Percentiles rank a stretch among this genome's conserved stretches.
Conservation (phyloP, 1,284 basidiomycete species). For the Malassezia caprae region DNA sequence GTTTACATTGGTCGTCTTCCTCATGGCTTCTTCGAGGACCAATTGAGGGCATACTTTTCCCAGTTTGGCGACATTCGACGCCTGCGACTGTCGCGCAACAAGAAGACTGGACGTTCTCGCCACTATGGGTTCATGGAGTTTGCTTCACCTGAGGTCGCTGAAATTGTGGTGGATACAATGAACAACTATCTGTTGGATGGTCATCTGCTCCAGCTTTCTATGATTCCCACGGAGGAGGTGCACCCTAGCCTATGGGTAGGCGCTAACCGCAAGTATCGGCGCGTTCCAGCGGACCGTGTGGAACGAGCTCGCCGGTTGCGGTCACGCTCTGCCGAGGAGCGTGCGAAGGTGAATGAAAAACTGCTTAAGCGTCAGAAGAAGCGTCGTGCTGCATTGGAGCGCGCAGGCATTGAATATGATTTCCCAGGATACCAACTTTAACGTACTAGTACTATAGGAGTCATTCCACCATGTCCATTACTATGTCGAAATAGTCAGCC, state of each 20-base stretch:
- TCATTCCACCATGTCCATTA: background rate
- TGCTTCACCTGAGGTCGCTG: constrained; percentile 71
- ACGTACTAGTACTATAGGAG: background rate
- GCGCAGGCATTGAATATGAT: constrained; percentile 78
- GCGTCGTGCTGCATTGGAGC: constrained; percentile 67
- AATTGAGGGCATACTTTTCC: constrained; percentile 81
- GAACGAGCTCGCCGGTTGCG: constrained; percentile 63
- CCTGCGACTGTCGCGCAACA: constrained; percentile 80
- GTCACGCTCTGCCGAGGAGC: constrained; percentile 63
- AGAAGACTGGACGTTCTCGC: constrained; percentile 89
- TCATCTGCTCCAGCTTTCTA: constrained; percentile 72
- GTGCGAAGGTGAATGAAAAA: constrained; percentile 60
- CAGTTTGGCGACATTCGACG: constrained; percentile 90
- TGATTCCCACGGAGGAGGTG: constrained; percentile 68
- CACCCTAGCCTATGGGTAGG: constrained; percentile 93
- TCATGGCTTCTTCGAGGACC: constrained; percentile 91
- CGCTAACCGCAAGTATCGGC: constrained; percentile 81
- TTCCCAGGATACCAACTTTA: constrained; percentile 55
- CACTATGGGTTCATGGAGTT: constrained; percentile 98
- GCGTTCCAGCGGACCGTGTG: constrained; percentile 64
- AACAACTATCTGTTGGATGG: constrained; percentile 94
- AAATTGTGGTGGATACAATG: constrained; percentile 97
- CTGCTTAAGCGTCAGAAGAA: constrained; percentile 67
- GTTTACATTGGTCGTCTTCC: constrained; percentile 83
- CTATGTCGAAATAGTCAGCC: constrained; percentile 63